Percentiles rank a stretch among this genome's conserved stretches.
phyloP scores from a whole-genome alignment of 352 stramenopile species.

The Plasmopara muralis region DNA sequence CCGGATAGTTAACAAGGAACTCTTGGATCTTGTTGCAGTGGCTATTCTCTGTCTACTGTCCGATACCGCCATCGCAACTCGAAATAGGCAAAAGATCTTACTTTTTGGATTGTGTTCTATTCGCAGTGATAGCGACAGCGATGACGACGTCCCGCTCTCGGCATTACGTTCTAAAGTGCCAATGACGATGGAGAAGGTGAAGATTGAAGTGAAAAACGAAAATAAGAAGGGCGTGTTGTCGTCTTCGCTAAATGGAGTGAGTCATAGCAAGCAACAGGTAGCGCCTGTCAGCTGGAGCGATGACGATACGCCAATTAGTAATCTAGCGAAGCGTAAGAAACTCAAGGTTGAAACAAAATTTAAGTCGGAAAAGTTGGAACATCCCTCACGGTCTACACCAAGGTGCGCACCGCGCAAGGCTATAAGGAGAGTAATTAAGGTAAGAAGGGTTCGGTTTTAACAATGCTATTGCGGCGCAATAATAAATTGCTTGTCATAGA shows the following conservation, averaged over 20 bases:
- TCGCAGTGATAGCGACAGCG: constrained; percentile 61
- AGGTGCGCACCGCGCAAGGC: constrained; percentile 26
- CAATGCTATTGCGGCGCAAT: no score
- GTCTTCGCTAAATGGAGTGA: constrained; percentile 6
- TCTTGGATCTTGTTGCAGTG: neutral
- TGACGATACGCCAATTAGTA: constrained; percentile 67
- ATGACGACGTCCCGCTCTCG: constrained; percentile 76
- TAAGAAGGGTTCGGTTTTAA: constrained; percentile 3
- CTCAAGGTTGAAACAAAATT: constrained; percentile 43
- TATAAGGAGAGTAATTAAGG: constrained; percentile 67
- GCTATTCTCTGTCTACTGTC: neutral
- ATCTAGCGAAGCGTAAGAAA: constrained; percentile 51
- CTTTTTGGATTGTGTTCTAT: constrained; percentile 1
- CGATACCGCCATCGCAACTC: constrained; percentile 1
- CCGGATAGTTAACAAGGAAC: neutral
- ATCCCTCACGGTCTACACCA: constrained; percentile 10
- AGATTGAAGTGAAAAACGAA: constrained; percentile 18
- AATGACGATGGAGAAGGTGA: constrained; percentile 23
- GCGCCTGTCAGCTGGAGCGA: constrained; percentile 49
- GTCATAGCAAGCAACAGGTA: constrained; percentile 24
- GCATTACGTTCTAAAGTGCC: constrained; percentile 33
- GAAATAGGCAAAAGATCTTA: constrained; percentile 27
- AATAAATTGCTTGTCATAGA: constrained; percentile 19
- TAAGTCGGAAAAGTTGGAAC: constrained; percentile 13
- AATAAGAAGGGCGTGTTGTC: constrained; percentile 20